phyloP scores from a whole-genome alignment of 2,329 filamentous ascomycete genomes.

The Colletotrichum falcatum region DNA sequence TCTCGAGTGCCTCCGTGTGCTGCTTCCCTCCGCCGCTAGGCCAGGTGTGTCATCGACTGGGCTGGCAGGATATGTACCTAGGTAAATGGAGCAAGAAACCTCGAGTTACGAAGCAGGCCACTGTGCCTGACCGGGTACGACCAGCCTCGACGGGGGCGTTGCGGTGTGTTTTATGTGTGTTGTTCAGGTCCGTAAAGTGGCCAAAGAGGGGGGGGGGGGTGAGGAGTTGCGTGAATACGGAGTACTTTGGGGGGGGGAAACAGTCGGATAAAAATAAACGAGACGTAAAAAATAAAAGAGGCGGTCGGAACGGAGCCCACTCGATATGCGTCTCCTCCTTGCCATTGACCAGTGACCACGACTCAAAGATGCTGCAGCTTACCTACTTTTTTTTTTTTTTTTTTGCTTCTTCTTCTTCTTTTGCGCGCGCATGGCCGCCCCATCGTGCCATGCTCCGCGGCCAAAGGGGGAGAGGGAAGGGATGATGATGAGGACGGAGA shows the following conservation, averaged over 20 bases:
- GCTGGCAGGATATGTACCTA: conserved; percentile 25
- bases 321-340: conserved; percentile 5
- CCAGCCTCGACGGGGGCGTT: conserved; percentile 36
- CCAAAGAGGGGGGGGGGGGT: neutral
- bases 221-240: neutral
- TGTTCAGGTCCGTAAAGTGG: conserved; percentile 17
- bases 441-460: conserved; percentile 23
- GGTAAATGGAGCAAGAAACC: conserved; percentile 5
- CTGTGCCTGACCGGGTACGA: conserved; percentile 30
- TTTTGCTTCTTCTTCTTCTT: too few species aligned
- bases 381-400: conserved; percentile 5
- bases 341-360: conserved; percentile 40
- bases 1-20: neutral
- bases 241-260: neutral
- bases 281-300: neutral
- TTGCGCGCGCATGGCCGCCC: conserved; percentile 8
- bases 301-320: conserved; percentile 40
- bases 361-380: conserved; percentile 30
- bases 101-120: conserved; percentile 5
- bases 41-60: conserved; percentile 37
- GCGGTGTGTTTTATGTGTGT: conserved; percentile 18
- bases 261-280: conserved; percentile 9
- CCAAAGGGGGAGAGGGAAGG: neutral
- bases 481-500: too few species aligned
- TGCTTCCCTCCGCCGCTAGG: conserved; percentile 23